A percentile compares a stretch with the other conserved stretches of the same genome.
phyloP scores from a whole-genome alignment of 169 alveolate genomes.

The Cryptosporidium andersoni region DNA sequence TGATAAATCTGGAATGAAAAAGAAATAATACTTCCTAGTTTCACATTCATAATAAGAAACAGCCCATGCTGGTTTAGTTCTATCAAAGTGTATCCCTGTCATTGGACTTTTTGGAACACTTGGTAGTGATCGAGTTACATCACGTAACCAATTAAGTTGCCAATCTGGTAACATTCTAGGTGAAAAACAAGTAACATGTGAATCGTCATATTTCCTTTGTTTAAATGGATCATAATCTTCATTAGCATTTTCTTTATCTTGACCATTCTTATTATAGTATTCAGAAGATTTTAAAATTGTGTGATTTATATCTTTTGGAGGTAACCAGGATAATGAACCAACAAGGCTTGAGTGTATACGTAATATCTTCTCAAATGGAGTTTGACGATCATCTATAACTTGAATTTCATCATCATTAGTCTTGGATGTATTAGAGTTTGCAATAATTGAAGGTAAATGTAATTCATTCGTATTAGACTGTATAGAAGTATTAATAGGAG shows the following conservation, averaged over 20 bases:
- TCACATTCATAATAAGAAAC: slow-evolving; percentile 69
- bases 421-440: not conserved
- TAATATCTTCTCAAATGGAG: slow-evolving; percentile 62
- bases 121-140: slow-evolving; percentile 68
- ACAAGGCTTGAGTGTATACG: slow-evolving; percentile 54
- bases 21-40: slow-evolving; percentile 67
- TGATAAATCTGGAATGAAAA: slow-evolving; percentile 63
- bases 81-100: slow-evolving; percentile 71
- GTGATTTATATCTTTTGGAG: slow-evolving; percentile 44
- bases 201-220: slow-evolving; percentile 45
- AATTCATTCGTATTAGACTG: too few species aligned
- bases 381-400: slow-evolving; percentile 37
- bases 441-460: too few species aligned
- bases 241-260: not conserved
- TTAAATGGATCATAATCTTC: slow-evolving; percentile 55
- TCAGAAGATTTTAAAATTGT: slow-evolving; percentile 28
- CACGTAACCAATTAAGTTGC: slow-evolving; percentile 70
- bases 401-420: slow-evolving; percentile 33
- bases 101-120: slow-evolving; percentile 67
- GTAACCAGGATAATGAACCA: slow-evolving; percentile 62
- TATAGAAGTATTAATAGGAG: too few species aligned
- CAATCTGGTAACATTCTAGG: slow-evolving; percentile 71
- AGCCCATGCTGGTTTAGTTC: slow-evolving; percentile 72
- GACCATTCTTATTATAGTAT: not conserved
- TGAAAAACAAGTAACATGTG: slow-evolving; percentile 68